Evolutionary conservation across 345 rosid genomes (phyloP).

Genomic region (Euphorbia lathyris): DNA sequence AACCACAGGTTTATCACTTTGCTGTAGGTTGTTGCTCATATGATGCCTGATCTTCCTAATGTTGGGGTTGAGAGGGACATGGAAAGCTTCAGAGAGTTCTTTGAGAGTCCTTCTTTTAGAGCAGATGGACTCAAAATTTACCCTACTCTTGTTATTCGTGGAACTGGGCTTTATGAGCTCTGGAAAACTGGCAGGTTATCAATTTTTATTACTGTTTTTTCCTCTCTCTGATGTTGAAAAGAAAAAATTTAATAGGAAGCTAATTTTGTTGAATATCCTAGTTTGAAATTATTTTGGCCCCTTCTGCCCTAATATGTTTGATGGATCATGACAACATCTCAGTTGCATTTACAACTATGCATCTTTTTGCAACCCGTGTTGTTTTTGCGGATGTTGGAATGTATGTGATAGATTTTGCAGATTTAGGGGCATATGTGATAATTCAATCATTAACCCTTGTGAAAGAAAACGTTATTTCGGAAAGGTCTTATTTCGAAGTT

Average conservation of each 20-base stretch:
- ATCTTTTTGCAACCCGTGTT: not conserved
- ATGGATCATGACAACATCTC: not conserved
- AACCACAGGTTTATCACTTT: slow-evolving; percentile 19
- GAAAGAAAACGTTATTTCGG: not conserved
- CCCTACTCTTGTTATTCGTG: slow-evolving; percentile 97
- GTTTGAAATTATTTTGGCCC: not conserved
- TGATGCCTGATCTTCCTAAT: slow-evolving; percentile 99
- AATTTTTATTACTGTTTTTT: not conserved
- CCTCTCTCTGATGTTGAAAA: not conserved
- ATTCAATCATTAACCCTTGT: not conserved
- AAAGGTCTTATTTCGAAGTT: not conserved
- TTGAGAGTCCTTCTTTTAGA: slow-evolving; percentile 91
- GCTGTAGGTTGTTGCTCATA: slow-evolving; percentile 93
- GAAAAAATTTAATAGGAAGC: not conserved
- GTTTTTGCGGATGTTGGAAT: not conserved
- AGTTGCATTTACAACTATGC: not conserved
- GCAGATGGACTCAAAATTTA: slow-evolving; percentile 98
- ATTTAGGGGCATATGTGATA: not conserved
- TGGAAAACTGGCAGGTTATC: slow-evolving; percentile 96
- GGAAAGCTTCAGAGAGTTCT: slow-evolving; percentile 94
- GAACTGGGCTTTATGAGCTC: slow-evolving; percentile 95
- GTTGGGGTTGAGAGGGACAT: slow-evolving; percentile 97
- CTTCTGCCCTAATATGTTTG: not conserved
- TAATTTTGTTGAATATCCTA: not conserved
- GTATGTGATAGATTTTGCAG: not conserved